Conservation (phyloP, 805 yeast species). For the Lipomyces orientalis region DNA sequence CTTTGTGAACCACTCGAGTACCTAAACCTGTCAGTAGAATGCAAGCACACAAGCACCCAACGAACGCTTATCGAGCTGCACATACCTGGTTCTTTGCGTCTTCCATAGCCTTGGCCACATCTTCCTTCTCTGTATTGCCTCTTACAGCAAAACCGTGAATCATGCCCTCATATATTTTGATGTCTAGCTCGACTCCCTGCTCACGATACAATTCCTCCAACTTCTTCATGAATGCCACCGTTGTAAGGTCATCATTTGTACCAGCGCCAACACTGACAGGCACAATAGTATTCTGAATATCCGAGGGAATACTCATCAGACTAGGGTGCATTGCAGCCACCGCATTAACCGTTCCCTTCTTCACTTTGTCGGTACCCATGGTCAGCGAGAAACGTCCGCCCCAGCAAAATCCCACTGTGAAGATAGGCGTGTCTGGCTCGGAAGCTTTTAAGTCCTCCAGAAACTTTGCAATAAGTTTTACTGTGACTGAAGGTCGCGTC, state of each 20-base stretch:
- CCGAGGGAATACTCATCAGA: constrained; percentile 19
- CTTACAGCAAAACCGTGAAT: constrained; percentile 33
- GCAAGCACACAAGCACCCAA: background rate
- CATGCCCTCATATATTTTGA: constrained; percentile 21
- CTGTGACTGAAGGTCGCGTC: constrained; percentile 16
- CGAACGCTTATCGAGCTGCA: background rate
- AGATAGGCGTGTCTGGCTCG: constrained; percentile 12
- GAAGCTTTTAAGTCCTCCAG: constrained; percentile 9
- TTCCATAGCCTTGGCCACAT: constrained; percentile 25
- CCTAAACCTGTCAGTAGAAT: background rate
- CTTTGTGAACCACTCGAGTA: constrained; percentile 4
- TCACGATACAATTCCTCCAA: constrained; percentile 3
- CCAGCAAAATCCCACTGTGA: constrained; percentile 34
- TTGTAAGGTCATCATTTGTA: constrained; percentile 12
- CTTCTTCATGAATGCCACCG: constrained; percentile 10
- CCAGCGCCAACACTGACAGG: constrained; percentile 28
- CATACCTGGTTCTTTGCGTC: constrained; percentile 17
- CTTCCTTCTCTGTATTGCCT: constrained; percentile 15
- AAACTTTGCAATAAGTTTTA: constrained; percentile 21
- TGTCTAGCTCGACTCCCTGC: constrained; percentile 15
- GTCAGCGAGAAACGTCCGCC: constrained; percentile 31
- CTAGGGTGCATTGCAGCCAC: constrained; percentile 31
- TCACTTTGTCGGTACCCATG: constrained; percentile 8
- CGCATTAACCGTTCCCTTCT: constrained; percentile 22
- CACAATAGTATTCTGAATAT: constrained; percentile 16